Evolutionary conservation across 1,284 basidiomycete genomes (phyloP), one percentile per base, ranked within the genome.

Genomic region (Ganoderma boninense): DNA sequence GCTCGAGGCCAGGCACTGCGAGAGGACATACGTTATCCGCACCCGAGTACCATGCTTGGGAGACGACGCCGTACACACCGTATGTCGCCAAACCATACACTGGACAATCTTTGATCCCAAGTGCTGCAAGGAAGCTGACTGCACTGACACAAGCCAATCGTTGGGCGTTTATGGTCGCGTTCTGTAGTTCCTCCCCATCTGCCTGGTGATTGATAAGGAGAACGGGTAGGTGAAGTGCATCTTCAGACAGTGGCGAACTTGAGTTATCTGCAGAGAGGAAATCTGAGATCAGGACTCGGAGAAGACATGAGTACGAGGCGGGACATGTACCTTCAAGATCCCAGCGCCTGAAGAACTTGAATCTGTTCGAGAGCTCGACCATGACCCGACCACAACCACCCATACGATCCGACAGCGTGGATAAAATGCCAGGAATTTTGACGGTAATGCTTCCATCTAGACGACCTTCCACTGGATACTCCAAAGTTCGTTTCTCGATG

Each of bases 111-210:
- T 10, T 42, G 35, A 68, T 56, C 14, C 67, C 67, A 10, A 68
- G 44, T 4, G 64, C 14, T 4, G 67, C n/a, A 35, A 68, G 63
- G 43, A 61, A 68, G 1, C 52, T 14, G 10, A 38, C 67, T 0
- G 67, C 67, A 46, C 67, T 65, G 38, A 38, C 46, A 32, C 57
- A 68, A 16, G 32, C 46, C 38, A 68, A n/a, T 1, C 67, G 63
- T 20, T 35, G 63, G 20, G 8, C 13, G n/a, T 65, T 65, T 20
- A 42, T 29, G 6, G 43, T 62, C 23, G 23, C 16, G 35, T 29
- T n/a, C 14, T 62, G 43, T 7, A 62, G 29, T 2, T 46, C 43
- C 6, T n/a, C 20, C 13, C 44, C 43, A 8, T 26, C 23, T 5
- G 6, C 2, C n/a, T 62, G 61, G 13, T 26, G 40, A 5, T 14